These are phyloP conservation scores for Quercus cerris DNA, from an alignment of 306 rosid genomes.

Conservation along the genomic window DNA sequence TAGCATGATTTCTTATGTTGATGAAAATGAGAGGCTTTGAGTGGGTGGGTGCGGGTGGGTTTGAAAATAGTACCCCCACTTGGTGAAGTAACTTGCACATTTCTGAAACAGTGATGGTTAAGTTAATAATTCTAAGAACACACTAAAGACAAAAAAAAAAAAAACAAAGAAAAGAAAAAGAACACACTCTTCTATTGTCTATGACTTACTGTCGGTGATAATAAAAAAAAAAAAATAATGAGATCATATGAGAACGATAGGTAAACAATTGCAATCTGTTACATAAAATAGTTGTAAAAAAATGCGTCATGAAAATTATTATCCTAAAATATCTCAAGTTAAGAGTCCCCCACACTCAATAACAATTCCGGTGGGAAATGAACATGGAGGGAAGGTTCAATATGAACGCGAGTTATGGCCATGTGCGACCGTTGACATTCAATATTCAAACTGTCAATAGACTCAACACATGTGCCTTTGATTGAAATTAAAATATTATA, in stretches of 20 bases:
- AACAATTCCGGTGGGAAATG: neutral
- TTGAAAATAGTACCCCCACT: neutral
- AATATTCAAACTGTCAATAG: too few species aligned
- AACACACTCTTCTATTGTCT: too few species aligned
- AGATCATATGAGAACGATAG: accelerated
- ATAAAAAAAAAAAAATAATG: too few species aligned
- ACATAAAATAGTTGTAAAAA: too few species aligned
- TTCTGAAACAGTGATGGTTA: neutral
- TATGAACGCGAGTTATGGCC: neutral
- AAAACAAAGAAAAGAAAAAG: too few species aligned
- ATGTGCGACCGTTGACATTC: too few species aligned
- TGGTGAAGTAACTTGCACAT: neutral
- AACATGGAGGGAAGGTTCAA: neutral
- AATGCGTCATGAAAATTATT: too few species aligned
- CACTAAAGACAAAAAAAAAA: too few species aligned
- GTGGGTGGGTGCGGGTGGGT: neutral
- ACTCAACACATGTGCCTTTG: too few species aligned
- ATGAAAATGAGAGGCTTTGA: neutral
- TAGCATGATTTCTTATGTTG: neutral
- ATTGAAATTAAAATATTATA: neutral
- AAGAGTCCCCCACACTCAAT: neutral
- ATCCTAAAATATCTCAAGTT: neutral
- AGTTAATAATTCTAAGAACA: too few species aligned
- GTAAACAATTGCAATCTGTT: accelerated
- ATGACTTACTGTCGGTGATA: too few species aligned